These are phyloP conservation scores for Amylostereum chailletii DNA, from an alignment of 1,284 basidiomycete species.

Conservation along the genomic window DNA sequence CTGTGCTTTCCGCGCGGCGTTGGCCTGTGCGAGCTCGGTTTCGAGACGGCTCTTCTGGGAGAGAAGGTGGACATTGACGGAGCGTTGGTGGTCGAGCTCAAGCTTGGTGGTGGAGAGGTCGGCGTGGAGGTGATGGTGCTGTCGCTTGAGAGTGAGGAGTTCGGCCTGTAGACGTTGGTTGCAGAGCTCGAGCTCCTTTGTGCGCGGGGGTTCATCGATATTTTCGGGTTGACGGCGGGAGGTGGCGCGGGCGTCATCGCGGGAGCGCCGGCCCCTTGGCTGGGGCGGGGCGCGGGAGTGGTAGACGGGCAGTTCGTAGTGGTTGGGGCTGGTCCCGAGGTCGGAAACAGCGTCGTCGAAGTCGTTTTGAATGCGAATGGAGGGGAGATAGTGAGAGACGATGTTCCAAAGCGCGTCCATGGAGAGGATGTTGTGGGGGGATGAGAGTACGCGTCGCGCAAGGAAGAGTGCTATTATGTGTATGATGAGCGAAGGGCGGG, in stretches of 20 bases:
- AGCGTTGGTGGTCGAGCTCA: slow-evolving; percentile 11
- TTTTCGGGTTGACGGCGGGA: neutral
- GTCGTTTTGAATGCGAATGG: slow-evolving; percentile 12
- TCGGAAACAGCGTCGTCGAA: slow-evolving; percentile 18
- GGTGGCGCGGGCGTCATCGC: neutral
- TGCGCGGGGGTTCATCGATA: neutral
- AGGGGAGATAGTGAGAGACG: slow-evolving; percentile 11
- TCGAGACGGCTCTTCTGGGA: slow-evolving; percentile 12
- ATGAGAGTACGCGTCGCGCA: neutral
- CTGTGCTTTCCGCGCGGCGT: slow-evolving; percentile 6
- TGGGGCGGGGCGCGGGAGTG: slow-evolving; percentile 3
- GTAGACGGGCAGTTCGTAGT: slow-evolving; percentile 12
- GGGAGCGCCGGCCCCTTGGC: too few species aligned
- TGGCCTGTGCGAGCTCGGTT: slow-evolving; percentile 9
- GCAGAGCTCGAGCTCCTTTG: slow-evolving; percentile 7
- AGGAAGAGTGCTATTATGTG: too few species aligned
- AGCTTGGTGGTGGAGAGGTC: slow-evolving; percentile 12
- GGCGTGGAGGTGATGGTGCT: slow-evolving; percentile 12
- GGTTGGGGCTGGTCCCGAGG: slow-evolving; percentile 11
- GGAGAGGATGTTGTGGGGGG: slow-evolving; percentile 5
- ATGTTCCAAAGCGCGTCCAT: slow-evolving; percentile 13
- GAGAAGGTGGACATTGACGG: slow-evolving; percentile 10
- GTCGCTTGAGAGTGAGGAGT: slow-evolving; percentile 9
- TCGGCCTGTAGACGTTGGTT: slow-evolving; percentile 6
- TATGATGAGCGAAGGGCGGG: too few species aligned